Conservation (phyloP, 495 filamentous ascomycete species). For the Cercophora scortea region DNA sequence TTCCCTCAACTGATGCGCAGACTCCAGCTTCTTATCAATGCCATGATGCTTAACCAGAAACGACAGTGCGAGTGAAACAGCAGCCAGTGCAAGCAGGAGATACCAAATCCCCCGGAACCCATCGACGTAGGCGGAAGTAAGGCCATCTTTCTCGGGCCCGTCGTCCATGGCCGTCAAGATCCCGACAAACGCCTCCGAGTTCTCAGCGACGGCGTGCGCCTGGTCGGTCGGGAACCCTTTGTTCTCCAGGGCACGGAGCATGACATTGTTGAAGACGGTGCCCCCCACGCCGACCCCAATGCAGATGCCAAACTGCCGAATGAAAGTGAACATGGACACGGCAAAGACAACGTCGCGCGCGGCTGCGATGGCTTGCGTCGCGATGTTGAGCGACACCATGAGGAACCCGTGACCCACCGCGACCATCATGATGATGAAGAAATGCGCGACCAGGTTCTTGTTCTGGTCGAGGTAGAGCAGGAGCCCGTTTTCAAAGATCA, state of each 20-base stretch:
- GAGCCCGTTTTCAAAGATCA: constrained; percentile 38
- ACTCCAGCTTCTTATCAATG: constrained; percentile 39
- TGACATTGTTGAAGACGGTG: constrained; percentile 48
- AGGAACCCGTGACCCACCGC: constrained; percentile 43
- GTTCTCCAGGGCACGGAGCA: constrained; percentile 15
- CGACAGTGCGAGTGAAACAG: constrained; percentile 30
- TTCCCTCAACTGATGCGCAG: constrained; percentile 1
- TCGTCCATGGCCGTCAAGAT: constrained; percentile 15
- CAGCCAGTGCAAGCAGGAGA: constrained; percentile 21
- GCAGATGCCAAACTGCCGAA: constrained; percentile 49
- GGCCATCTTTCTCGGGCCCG: constrained; percentile 25
- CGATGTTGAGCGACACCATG: constrained; percentile 36
- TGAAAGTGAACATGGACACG: constrained; percentile 47
- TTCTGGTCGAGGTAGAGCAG: constrained; percentile 33
- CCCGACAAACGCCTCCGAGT: constrained; percentile 26
- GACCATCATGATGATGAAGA: constrained; percentile 39
- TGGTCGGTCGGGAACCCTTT: constrained; percentile 29
- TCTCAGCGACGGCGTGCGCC: constrained; percentile 19
- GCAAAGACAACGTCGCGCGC: constrained; percentile 18
- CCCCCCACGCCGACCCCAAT: constrained; percentile 53
- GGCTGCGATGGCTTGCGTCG: constrained; percentile 37
- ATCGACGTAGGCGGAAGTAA: not conserved
- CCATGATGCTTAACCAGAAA: not conserved
- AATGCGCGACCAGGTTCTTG: constrained; percentile 33
- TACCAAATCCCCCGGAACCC: not conserved